Evolutionary conservation across 2,329 filamentous ascomycete genomes (phyloP).

Genomic region (Xylariaceae sp.): DNA sequence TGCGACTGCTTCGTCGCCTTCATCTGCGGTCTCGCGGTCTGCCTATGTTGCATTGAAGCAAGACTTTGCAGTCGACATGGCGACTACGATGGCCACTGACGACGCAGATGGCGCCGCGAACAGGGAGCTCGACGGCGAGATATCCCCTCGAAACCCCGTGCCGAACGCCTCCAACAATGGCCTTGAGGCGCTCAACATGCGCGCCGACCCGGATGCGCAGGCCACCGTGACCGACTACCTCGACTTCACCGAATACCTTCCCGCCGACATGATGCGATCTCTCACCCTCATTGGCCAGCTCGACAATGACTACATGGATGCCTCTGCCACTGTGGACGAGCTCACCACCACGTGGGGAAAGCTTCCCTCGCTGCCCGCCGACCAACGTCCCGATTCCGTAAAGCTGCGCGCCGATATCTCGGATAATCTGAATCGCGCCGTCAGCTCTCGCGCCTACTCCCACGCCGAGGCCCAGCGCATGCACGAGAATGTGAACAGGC

Average conservation of each 20-base stretch:
- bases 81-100: conserved; percentile 14
- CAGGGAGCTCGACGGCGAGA: conserved; percentile 17
- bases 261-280: conserved; percentile 58
- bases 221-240: conserved; percentile 64
- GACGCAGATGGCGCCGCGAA: conserved; percentile 13
- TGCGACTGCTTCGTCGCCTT: too few species aligned
- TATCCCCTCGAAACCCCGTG: conserved; percentile 31
- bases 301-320: conserved; percentile 49
- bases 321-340: conserved; percentile 47
- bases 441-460: conserved; percentile 50
- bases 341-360: conserved; percentile 50
- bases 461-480: conserved; percentile 57
- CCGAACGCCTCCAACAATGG: conserved; percentile 26
- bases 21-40: too few species aligned
- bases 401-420: conserved; percentile 55
- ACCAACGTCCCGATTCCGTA: conserved; percentile 40
- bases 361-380: conserved; percentile 40
- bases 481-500: conserved; percentile 54
- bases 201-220: conserved; percentile 58
- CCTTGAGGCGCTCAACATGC: conserved; percentile 40
- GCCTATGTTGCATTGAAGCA: too few species aligned
- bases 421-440: conserved; percentile 43
- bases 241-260: conserved; percentile 63
- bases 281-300: conserved; percentile 59
- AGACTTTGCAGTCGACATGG: conserved; percentile 2